Conservation (phyloP, 2,329 filamentous ascomycete genomes). For the Podosphaera xanthii region DNA sequence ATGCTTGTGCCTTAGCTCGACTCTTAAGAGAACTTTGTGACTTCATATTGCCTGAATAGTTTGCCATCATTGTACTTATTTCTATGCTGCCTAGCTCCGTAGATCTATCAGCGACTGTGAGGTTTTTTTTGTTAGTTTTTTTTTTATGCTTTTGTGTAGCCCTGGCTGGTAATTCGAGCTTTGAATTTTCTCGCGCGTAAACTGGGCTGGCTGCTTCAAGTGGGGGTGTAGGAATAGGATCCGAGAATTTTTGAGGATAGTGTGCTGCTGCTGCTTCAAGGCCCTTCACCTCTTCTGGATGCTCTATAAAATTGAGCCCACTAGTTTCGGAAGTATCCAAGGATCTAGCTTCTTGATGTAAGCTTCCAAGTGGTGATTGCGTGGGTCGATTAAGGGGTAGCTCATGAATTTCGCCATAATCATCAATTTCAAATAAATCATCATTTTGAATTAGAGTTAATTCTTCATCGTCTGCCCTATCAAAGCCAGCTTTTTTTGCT, state of each 20-base stretch:
- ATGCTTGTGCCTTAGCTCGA: constrained; percentile 18
- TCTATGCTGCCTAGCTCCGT: constrained; percentile 32
- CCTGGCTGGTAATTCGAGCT: constrained; percentile 15
- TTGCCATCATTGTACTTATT: constrained; percentile 30
- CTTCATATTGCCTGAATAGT: constrained; percentile 38
- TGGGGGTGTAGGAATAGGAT: background rate
- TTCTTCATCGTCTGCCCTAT: constrained; percentile 17
- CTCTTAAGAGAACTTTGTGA: constrained; percentile 22
- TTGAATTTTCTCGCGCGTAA: background rate
- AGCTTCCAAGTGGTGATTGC: constrained; percentile 5
- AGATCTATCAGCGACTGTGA: constrained; percentile 24
- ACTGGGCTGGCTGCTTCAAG: background rate
- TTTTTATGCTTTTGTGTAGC: constrained; percentile 19
- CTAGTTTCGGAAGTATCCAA: constrained; percentile 18
- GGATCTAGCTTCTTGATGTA: constrained; percentile 4
- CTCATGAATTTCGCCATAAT: constrained; percentile 34
- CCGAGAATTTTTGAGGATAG: background rate
- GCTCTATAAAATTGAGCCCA: constrained; percentile 20
- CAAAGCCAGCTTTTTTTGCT: constrained; percentile 10
- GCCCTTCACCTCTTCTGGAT: constrained; percentile 18
- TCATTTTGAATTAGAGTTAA: constrained; percentile 24
- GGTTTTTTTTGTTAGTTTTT: constrained; percentile 18
- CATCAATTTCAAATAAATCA: constrained; percentile 37
- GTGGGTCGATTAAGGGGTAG: constrained; percentile 14
- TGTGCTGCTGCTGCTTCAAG: background rate